phyloP scores from a whole-genome alignment of 2,329 filamentous ascomycete species.

The Albifimbria verrucaria region DNA sequence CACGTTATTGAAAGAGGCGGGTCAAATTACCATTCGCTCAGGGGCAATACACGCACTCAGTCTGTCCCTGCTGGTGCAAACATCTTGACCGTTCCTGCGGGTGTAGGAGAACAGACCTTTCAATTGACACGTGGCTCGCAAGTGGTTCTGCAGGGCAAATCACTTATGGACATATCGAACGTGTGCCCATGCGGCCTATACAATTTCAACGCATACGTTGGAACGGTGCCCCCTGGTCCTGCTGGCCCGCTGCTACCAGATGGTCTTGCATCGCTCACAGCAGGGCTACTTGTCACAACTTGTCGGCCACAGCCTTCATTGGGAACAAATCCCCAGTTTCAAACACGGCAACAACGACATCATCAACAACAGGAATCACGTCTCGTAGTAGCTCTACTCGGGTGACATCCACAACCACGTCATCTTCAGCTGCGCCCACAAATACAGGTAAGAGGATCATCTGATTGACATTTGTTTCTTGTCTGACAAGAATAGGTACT shows the following conservation, averaged over 20 bases:
- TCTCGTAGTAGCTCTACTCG: too few species aligned
- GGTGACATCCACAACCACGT: background rate
- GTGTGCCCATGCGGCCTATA: constrained; percentile 50
- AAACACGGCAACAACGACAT: background rate
- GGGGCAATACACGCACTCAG: constrained; percentile 38
- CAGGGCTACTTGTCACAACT: constrained; percentile 9
- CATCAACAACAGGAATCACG: background rate
- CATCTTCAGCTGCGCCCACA: background rate
- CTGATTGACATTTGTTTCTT: background rate
- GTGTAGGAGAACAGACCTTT: constrained; percentile 40
- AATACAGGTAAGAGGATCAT: background rate
- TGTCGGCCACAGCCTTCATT: constrained; percentile 3
- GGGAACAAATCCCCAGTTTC: background rate
- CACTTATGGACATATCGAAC: constrained; percentile 46
- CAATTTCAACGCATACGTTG: constrained; percentile 56
- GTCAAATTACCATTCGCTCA: constrained; percentile 40
- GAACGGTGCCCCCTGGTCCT: constrained; percentile 37
- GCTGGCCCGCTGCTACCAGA: constrained; percentile 7
- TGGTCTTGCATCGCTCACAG: constrained; percentile 5
- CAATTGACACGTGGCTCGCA: constrained; percentile 36
- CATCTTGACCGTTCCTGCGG: constrained; percentile 40
- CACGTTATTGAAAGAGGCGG: constrained; percentile 43
- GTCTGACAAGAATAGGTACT: background rate
- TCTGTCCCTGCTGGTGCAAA: constrained; percentile 22
- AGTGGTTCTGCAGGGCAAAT: constrained; percentile 41